These are phyloP conservation scores for Termitomyces sp. DNA, from an alignment of 768 basidiomycete genomes.

Conservation along the genomic window DNA sequence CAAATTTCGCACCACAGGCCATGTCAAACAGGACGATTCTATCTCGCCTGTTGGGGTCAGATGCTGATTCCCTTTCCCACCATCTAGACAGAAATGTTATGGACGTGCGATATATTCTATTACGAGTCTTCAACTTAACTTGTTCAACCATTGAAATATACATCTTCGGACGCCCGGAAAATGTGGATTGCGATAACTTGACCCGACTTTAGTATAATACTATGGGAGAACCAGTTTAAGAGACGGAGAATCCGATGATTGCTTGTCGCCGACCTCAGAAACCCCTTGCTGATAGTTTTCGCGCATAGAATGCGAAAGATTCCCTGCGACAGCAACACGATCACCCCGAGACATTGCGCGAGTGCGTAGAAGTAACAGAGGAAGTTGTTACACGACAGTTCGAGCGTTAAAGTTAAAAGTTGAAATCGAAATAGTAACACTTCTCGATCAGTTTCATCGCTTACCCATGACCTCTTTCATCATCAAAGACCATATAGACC, in stretches of 20 bases:
- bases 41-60: conserved; percentile 12
- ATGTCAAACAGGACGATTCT: conserved; percentile 49
- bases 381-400: neutral
- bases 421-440: neutral
- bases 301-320: conserved; percentile 32
- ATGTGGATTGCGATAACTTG: conserved; percentile 70
- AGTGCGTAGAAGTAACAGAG: neutral
- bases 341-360: conserved; percentile 30
- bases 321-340: conserved; percentile 25
- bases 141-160: conserved; percentile 48
- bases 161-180: conserved; percentile 59
- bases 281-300: conserved; percentile 46
- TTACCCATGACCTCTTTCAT: conserved; percentile 68
- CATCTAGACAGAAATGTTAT: conserved; percentile 21
- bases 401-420: neutral
- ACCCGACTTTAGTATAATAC: conserved; percentile 63
- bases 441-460: neutral
- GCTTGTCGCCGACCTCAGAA: conserved; percentile 38
- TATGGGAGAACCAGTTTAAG: conserved; percentile 14
- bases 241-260: neutral
- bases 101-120: conserved; percentile 2
- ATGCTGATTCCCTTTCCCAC: conserved; percentile 29
- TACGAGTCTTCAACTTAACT: conserved; percentile 21
- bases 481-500: conserved; percentile 53
- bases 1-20: conserved; percentile 42